These are phyloP conservation scores for Leptographium procerum DNA, from an alignment of 2,329 filamentous ascomycete genomes.

Conservation along the genomic window DNA sequence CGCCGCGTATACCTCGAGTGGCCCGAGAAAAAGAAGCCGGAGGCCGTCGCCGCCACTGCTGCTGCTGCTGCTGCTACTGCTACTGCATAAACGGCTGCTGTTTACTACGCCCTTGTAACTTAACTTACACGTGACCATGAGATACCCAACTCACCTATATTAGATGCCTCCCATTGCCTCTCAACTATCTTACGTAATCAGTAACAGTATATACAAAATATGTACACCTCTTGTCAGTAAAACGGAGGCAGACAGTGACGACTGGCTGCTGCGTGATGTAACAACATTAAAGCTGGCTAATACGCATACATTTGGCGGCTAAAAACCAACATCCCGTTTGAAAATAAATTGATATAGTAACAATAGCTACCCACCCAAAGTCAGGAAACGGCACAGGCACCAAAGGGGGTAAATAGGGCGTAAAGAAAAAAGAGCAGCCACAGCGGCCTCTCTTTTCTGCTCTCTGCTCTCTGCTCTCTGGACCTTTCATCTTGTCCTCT, in stretches of 20 bases:
- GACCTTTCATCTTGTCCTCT: neutral
- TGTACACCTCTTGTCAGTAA: neutral
- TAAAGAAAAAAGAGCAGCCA: neutral
- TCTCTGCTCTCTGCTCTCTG: too few relatives aligned
- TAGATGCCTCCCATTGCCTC: too few relatives aligned
- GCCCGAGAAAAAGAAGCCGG: neutral
- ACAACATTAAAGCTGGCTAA: too few relatives aligned
- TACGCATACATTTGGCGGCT: too few relatives aligned
- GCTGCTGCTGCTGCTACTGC: too few relatives aligned
- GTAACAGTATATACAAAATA: neutral
- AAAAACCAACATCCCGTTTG: neutral
- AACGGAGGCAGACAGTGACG: too few relatives aligned
- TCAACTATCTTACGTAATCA: neutral
- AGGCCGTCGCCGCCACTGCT: too few relatives aligned
- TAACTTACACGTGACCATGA: neutral
- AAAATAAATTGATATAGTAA: neutral
- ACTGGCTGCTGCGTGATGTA: too few relatives aligned
- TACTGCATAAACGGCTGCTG: too few relatives aligned
- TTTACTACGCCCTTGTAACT: neutral
- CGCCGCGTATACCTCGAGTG: conserved; percentile 46
- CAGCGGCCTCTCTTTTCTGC: neutral
- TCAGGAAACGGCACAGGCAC: neutral
- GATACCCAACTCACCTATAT: too few relatives aligned
- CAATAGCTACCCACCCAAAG: neutral
- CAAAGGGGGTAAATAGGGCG: neutral